A percentile compares a stretch with the other conserved stretches of the same genome.
Conservation (phyloP, 139 green algal genomes). For the Coelastrella sp. region DNA sequence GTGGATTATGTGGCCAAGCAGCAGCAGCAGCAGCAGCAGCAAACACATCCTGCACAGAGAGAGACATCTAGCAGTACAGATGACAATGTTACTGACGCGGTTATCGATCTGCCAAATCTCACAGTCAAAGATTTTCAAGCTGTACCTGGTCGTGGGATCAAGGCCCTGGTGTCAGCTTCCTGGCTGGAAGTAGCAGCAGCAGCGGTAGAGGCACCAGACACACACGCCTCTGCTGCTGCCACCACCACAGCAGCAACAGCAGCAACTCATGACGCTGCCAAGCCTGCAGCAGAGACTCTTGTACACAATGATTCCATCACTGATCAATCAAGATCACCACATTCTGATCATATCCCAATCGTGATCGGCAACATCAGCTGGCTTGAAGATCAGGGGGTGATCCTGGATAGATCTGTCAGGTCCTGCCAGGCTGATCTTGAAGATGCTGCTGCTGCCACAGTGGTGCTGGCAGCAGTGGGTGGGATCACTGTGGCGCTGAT, state of each 20-base stretch:
- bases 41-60: background rate
- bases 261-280: no score
- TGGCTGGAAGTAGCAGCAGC: background rate
- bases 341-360: conserved; percentile 47
- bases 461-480: conserved; percentile 70
- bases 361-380: conserved; percentile 79
- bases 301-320: no score
- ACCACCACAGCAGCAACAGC: no score
- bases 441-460: conserved; percentile 57
- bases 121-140: background rate
- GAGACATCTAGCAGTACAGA: no score
- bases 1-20: conserved; percentile 59
- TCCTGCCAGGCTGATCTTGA: conserved; percentile 60
- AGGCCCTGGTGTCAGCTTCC: background rate
- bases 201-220: background rate
- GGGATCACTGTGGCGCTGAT: conserved; percentile 65
- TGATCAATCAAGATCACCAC: no score
- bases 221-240: no score
- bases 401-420: conserved; percentile 33
- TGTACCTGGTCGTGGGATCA: background rate
- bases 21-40: background rate
- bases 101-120: background rate
- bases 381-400: conserved; percentile 69
- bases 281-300: no score
- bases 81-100: background rate